These are phyloP conservation scores for Cajanus cajan DNA, from an alignment of 306 rosid species.

Conservation along the genomic window DNA sequence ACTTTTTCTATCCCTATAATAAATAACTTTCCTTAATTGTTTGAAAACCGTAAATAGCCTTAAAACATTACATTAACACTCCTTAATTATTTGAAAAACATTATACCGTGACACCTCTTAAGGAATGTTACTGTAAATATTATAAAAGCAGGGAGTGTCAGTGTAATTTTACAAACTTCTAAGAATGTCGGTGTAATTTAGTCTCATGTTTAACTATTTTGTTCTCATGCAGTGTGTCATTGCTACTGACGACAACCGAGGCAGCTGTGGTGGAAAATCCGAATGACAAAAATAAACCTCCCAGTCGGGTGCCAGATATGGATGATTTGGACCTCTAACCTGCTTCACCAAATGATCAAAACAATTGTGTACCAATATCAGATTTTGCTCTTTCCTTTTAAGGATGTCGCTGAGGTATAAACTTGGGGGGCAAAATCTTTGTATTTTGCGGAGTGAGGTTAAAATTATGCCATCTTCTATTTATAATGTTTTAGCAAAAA, in stretches of 20 bases:
- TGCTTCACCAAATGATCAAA: neutral
- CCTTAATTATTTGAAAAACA: no score
- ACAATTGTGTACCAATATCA: constrained; percentile 15
- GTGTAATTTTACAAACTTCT: no score
- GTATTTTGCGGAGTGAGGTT: constrained; percentile 10
- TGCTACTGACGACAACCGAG: constrained; percentile 84
- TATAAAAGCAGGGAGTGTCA: no score
- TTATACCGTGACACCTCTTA: no score
- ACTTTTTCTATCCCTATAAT: no score
- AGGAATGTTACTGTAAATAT: no score
- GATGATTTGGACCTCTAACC: constrained; percentile 53
- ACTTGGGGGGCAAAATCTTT: neutral
- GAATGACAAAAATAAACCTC: constrained; percentile 53
- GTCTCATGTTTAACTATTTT: constrained; percentile 10
- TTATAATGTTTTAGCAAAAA: neutral
- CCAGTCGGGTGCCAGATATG: constrained; percentile 74
- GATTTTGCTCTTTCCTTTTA: neutral
- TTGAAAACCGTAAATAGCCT: no score
- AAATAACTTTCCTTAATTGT: no score
- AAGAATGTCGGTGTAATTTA: no score
- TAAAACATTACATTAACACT: no score
- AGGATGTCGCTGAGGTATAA: constrained; percentile 16
- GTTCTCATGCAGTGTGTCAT: constrained; percentile 56
- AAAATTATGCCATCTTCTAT: constrained; percentile 10
- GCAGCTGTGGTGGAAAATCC: constrained; percentile 62